Base-by-base conservation (phyloP, 139 green algal species). In the Auxenochlorella pyrenoidosa region DNA sequence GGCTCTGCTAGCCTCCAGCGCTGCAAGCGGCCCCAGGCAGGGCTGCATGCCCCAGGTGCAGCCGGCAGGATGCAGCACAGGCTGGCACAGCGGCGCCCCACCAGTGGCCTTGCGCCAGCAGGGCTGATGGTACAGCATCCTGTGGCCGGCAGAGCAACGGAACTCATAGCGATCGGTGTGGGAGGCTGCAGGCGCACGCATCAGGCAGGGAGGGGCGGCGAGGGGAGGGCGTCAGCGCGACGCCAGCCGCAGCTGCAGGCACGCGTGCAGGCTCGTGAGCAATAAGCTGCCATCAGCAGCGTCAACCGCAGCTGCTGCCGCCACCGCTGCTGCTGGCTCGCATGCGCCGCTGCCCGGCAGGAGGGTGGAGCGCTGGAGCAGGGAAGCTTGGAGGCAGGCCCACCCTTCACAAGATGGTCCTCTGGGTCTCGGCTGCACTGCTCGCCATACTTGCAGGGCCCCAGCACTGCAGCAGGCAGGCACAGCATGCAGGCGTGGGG, bases 91-190 rank as follows among this genome's bases (percentile, higher is more conserved):
- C 38, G 28, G 38, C 22, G 10, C 24, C 75, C 12, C 75, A 63
- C 75, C 75, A 26, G 60, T 59, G 60, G 44, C 83, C 83, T 87
- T 87, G 71, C 73, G 83, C 83, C 83, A 87, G 83, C 83, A 87
- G 54, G 28, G 8, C 54, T 73, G 51, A 72, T 87, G 83, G 68
- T 66, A 87, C 34, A 82, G 81, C 26, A 63, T 76, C 41, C 26
- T 38, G 54, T 75, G 54, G 18, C 83, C 83, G 22, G 83, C 83
- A 51, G 83, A 82, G 72, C 83, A 87, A 51, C 83, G 83, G 70
- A 87, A 47, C 54, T 75, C 38, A 26, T 82, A 82, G 51, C 71
- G 72, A 3, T 87, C 75, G 3, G 51, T 24, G 36, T 87, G 83
- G 54, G 83, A 87, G 71, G 51, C 83, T 87, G 83, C 81, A 86